Conservation (phyloP, 306 rosid genomes). For the Prunus campanulata region DNA sequence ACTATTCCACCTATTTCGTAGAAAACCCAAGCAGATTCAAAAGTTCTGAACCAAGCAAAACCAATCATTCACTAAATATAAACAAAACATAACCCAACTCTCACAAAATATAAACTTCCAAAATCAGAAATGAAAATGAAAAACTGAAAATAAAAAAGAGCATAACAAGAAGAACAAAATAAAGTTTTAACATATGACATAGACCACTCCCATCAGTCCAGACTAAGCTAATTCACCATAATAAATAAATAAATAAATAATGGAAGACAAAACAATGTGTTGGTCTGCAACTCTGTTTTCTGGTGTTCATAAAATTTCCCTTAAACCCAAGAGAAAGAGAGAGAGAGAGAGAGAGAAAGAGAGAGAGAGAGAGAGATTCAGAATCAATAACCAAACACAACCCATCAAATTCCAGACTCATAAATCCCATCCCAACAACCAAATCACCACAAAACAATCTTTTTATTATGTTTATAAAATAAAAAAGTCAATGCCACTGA, state of each 20-base stretch:
- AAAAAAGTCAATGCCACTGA: background rate
- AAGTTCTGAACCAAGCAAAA: background rate
- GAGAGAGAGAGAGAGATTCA: background rate
- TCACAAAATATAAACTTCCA: background rate
- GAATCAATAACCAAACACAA: background rate
- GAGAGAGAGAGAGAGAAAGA: background rate
- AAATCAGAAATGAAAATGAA: no score
- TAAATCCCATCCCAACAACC: background rate
- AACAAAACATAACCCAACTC: background rate
- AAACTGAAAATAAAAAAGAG: background rate
- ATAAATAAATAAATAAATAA: no score
- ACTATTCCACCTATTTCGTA: background rate
- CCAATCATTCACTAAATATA: background rate
- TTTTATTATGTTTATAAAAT: background rate
- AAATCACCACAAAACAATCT: background rate
- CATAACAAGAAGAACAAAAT: background rate
- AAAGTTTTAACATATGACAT: background rate
- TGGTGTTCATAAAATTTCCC: background rate
- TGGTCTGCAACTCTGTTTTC: background rate
- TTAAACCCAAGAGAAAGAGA: background rate
- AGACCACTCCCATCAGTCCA: background rate
- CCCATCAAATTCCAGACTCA: constrained; percentile 2
- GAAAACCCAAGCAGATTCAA: background rate
- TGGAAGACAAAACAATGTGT: background rate
- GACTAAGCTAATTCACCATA: no score